Percentiles rank a stretch among this genome's conserved stretches.
Evolutionary conservation across 352 stramenopile species (phyloP).

Genomic region (Pseudoperonospora humuli): DNA sequence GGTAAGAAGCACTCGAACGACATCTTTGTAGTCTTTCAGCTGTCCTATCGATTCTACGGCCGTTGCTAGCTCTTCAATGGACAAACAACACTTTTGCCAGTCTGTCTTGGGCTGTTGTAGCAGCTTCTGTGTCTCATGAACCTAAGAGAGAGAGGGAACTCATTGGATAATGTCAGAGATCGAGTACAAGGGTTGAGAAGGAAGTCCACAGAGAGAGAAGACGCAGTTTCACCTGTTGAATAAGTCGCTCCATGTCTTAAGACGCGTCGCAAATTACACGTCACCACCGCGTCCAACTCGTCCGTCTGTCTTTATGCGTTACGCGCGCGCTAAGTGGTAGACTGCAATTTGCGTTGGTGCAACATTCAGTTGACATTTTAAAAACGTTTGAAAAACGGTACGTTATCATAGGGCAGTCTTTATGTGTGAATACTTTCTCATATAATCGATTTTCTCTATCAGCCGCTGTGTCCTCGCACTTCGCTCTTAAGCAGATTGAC

Average conservation of each 20-base stretch:
- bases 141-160: conserved; percentile 12
- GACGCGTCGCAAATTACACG: neutral
- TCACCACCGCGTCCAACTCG: conserved; percentile 4
- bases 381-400: too few relatives aligned
- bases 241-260: conserved; percentile 20
- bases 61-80: conserved; percentile 37
- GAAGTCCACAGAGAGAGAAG: conserved; percentile 8
- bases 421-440: too few relatives aligned
- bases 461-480: too few relatives aligned
- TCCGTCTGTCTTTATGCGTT: conserved; percentile 13
- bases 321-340: conserved; percentile 6
- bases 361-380: conserved; percentile 10
- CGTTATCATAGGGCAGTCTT: too few relatives aligned
- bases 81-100: conserved; percentile 33
- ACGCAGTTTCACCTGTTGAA: conserved; percentile 9
- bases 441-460: too few relatives aligned
- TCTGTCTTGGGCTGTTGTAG: conserved; percentile 22
- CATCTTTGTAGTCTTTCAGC: conserved; percentile 22
- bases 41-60: conserved; percentile 34
- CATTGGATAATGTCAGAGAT: conserved; percentile 1
- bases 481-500: too few relatives aligned
- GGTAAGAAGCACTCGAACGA: conserved; percentile 28
- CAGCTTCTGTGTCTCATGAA: conserved; percentile 33
- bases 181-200: conserved; percentile 2
- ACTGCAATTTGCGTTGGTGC: conserved; percentile 1